These are phyloP conservation scores for Tolypocladium paradoxum DNA, from an alignment of 2,329 filamentous ascomycete species.

Conservation along the genomic window DNA sequence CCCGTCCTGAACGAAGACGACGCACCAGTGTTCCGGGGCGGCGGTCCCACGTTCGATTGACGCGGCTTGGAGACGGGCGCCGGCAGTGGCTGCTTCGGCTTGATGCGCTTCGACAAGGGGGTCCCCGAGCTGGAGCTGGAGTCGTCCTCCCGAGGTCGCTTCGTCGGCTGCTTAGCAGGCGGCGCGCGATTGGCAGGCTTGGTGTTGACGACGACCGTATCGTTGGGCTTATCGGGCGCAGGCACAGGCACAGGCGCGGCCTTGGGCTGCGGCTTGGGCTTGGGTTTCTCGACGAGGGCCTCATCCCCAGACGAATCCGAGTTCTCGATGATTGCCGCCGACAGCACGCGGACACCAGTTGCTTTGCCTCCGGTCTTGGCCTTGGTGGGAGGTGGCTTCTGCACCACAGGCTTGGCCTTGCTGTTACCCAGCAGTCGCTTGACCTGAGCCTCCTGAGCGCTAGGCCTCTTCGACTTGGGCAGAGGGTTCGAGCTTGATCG, in stretches of 20 bases:
- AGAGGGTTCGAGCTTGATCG: constrained; percentile 41
- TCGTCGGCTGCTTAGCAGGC: constrained; percentile 24
- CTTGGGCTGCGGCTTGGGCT: constrained; percentile 15
- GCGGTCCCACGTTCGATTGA: constrained; percentile 35
- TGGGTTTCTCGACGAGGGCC: constrained; percentile 20
- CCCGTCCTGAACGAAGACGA: constrained; percentile 34
- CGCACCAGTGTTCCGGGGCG: constrained; percentile 25
- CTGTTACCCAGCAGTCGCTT: constrained; percentile 38
- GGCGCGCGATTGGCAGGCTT: constrained; percentile 23
- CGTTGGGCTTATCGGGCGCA: constrained; percentile 11
- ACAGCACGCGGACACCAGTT: constrained; percentile 36
- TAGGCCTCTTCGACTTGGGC: constrained; percentile 46
- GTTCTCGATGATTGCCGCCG: constrained; percentile 45
- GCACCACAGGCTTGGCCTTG: constrained; percentile 21
- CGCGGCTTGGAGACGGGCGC: constrained; percentile 29
- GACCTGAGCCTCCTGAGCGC: constrained; percentile 41
- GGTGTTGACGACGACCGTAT: constrained; percentile 19
- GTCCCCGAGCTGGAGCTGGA: constrained; percentile 50
- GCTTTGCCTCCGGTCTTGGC: constrained; percentile 20
- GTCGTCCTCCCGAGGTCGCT: constrained; percentile 43
- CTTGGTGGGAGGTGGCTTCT: constrained; percentile 31
- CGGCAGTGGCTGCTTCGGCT: constrained; percentile 32
- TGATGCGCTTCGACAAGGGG: constrained; percentile 47
- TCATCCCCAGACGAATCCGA: constrained; percentile 44
- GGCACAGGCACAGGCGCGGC: not conserved